Evolutionary conservation across 345 rosid species (phyloP).

Genomic region (Ricinus communis): DNA sequence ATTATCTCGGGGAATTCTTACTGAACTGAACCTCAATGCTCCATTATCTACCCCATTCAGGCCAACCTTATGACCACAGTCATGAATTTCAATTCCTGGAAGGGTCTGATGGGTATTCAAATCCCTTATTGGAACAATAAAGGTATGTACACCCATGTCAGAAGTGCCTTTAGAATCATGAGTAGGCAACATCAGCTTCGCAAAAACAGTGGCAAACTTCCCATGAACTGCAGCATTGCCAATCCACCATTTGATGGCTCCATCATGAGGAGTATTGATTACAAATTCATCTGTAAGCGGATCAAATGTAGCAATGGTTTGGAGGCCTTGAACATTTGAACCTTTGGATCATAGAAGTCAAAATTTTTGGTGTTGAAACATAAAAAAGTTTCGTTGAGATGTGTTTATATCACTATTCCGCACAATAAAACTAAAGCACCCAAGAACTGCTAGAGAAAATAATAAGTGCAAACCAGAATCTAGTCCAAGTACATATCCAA

Average conservation of each 20-base stretch:
- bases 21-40: constrained; percentile 77
- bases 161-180: constrained; percentile 67
- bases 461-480: not conserved
- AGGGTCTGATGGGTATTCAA: constrained; percentile 74
- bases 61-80: constrained; percentile 95
- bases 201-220: constrained; percentile 91
- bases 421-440: not conserved
- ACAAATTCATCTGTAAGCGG: constrained; percentile 75
- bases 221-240: constrained; percentile 99
- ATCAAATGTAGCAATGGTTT: constrained; percentile 85
- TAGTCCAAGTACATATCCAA: too few species aligned
- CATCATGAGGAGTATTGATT: constrained; percentile 82
- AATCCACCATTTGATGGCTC: constrained; percentile 99
- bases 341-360: constrained; percentile 42
- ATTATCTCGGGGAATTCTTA: constrained; percentile 92
- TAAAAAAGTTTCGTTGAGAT: too few species aligned
- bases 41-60: constrained; percentile 98
- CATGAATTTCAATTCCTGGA: constrained; percentile 90
- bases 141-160: constrained; percentile 98
- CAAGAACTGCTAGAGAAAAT: not conserved
- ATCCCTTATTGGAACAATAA: constrained; percentile 93
- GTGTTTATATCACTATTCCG: not conserved
- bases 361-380: not conserved
- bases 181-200: constrained; percentile 81
- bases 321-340: constrained; percentile 95